phyloP scores from a whole-genome alignment of 192 early-diverging fungal genomes.

The Coemansia sp. region DNA sequence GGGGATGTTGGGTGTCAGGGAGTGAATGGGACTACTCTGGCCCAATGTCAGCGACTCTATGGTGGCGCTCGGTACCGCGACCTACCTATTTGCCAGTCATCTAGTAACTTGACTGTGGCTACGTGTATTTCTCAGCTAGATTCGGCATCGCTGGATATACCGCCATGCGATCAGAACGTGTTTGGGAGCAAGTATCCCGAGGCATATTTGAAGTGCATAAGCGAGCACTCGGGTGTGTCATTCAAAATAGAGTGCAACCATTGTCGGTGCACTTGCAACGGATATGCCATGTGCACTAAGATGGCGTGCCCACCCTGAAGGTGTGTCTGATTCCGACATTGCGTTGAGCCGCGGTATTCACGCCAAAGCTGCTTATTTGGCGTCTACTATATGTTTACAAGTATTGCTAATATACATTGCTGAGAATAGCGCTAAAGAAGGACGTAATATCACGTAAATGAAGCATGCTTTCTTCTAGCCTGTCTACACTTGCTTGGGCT shows the following conservation, averaged over 20 bases:
- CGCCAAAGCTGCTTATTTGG: background rate
- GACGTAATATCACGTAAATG: background rate
- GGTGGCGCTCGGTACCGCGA: slow-evolving; percentile 12
- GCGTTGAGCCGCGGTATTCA: background rate
- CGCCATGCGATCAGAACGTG: slow-evolving; percentile 3
- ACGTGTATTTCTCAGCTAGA: slow-evolving; percentile 9
- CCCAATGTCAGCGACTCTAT: slow-evolving; percentile 32
- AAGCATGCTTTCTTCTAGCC: background rate
- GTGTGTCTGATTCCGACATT: slow-evolving; percentile 2
- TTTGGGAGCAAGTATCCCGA: slow-evolving; percentile 21
- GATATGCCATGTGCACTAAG: slow-evolving; percentile 21
- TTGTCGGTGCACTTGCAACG: slow-evolving; percentile 27
- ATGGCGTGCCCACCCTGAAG: too few relatives aligned
- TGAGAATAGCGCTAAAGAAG: background rate
- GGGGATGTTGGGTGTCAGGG: slow-evolving; percentile 12
- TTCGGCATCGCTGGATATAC: background rate
- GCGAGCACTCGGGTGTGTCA: slow-evolving; percentile 12
- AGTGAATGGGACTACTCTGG: slow-evolving; percentile 8
- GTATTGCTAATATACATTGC: slow-evolving; percentile 1
- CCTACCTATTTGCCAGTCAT: slow-evolving; percentile 9
- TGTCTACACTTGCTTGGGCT: slow-evolving; percentile 41
- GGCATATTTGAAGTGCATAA: slow-evolving; percentile 20
- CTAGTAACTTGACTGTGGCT: background rate
- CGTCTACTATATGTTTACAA: background rate
- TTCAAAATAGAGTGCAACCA: slow-evolving; percentile 24